Evolutionary conservation across 371 early-diverging fungal genomes (phyloP).

Genomic region (Chytridium lagenaria): DNA sequence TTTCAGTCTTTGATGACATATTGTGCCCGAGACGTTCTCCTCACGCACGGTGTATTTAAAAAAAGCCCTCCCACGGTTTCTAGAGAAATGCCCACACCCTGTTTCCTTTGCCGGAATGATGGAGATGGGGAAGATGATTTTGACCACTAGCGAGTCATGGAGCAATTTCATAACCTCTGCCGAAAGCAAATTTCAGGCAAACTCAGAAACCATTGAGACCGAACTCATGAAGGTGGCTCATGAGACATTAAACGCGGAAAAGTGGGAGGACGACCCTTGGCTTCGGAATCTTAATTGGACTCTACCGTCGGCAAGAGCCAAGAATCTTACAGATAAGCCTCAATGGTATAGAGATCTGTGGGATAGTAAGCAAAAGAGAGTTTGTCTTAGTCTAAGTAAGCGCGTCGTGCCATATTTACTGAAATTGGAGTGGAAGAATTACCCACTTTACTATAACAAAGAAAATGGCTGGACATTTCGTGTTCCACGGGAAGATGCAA

Average conservation of each 20-base stretch:
- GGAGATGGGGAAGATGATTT: slow-evolving; percentile 84
- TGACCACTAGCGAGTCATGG: slow-evolving; percentile 86
- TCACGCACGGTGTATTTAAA: slow-evolving; percentile 78
- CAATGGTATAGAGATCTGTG: slow-evolving; percentile 88
- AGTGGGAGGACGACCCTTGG: slow-evolving; percentile 75
- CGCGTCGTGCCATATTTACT: slow-evolving; percentile 83
- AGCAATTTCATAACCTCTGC: slow-evolving; percentile 48
- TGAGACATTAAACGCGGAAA: slow-evolving; percentile 59
- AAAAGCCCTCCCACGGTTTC: slow-evolving; percentile 74
- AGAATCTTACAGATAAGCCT: slow-evolving; percentile 56
- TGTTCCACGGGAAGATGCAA: slow-evolving; percentile 56
- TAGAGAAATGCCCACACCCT: slow-evolving; percentile 86
- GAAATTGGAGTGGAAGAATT: slow-evolving; percentile 81
- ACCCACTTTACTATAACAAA: slow-evolving; percentile 75
- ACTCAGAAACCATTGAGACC: slow-evolving; percentile 61
- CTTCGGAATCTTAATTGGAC: slow-evolving; percentile 87
- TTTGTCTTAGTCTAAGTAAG: slow-evolving; percentile 74
- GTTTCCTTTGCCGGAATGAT: slow-evolving; percentile 92
- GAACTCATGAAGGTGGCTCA: slow-evolving; percentile 72
- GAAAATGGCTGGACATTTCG: slow-evolving; percentile 84
- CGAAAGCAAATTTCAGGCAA: slow-evolving; percentile 62
- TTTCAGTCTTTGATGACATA: slow-evolving; percentile 79
- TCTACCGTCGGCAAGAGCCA: slow-evolving; percentile 42
- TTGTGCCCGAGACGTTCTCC: slow-evolving; percentile 88
- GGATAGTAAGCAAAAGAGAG: slow-evolving; percentile 58